Base-by-base conservation (phyloP, 768 basidiomycete species). In the Trametes cinnabarina region DNA sequence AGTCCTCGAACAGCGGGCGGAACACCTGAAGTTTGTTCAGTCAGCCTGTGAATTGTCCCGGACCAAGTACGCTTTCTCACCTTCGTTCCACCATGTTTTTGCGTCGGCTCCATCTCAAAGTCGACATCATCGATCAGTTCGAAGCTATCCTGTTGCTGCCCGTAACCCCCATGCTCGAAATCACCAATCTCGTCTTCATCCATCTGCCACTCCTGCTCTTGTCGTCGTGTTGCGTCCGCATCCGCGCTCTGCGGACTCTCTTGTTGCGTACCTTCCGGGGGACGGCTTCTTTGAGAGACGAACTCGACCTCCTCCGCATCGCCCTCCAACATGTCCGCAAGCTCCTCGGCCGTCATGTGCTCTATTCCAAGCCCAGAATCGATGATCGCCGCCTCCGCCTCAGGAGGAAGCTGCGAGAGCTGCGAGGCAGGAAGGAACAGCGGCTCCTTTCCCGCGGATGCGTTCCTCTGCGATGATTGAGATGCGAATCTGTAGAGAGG, bases 281-380 rank as follows among this genome's bases (percentile, higher is more conserved):
- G 41, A 14, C 17, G 37, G 37, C 37, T 39, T 39, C 37, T 39
- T 28, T 63, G 44, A 47, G 30, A 44, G n/a, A 51, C 62, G 35
- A 66, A 60, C 34, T 61, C 69, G 43, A 74, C 79, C 64, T 87
- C 85, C 58, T 82, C 82, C 11, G 79, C 84, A 2, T 85, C 83
- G 25, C 76, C 84, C 51, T 83, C 82, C 19, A 87, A 69, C 75
- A 87, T 77, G 23, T 79, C 82, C 20, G 73, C 77, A 34, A 90
- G 70, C 66, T 90, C 87, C 22, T 82, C 78, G 5, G 71, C 76
- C 57, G 77, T 74, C 88, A 91, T 88, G 58, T 77, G 66, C 64
- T 89, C 87, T 22, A 86, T 75, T 3, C 85, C 87, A 26, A 92
- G 72, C 4, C 88, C 88, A 1, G 85, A 83, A 25, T 76, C 77